Base-by-base conservation (phyloP, 2,329 filamentous ascomycete species). In the Colletotrichum kahawae region DNA sequence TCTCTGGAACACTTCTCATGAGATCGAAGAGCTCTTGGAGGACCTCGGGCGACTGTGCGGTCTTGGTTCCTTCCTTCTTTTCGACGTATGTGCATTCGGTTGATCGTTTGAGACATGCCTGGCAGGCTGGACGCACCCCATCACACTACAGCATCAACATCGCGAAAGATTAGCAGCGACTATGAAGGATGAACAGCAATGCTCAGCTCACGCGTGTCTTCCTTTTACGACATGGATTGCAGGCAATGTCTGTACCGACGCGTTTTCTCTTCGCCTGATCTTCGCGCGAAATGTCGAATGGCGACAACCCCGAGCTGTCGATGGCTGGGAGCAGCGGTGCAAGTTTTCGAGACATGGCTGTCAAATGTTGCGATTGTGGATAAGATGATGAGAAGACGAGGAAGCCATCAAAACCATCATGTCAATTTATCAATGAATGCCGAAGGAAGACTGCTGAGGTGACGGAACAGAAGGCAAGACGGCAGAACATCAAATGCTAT, bases 1-100 rank as follows among this genome's bases (percentile, higher is more conserved):
- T 18, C 13, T 78, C 69, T 1, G 81, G 76, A 3, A 80, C 62
- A 18, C 76, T 69, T 38, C 77, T 78, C 5, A 83, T 66, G 2
- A 81, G 75, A 12, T 79, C 76, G 6, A 82, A 51, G 2, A 83
- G 24, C 51, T 83, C 81, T 3, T 67, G 38, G 3, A 67, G 31
- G 5, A 38, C 60, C 7, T 69, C 51, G 7, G 54, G 31, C n/a
- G 51, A 21, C 8, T 65, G 43, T 77, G 21, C 31, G 60, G 14
- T 33, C 67, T 29, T 54, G 16, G 51, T 33, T 10, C 16, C 16
- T 3, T 60, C 60, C 6, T 34, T 38, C 16, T 79, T 78, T 51
- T 80, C 77, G 33, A 74, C 56, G 57, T 78, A 81, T 54, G 56
- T 69, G 57, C 79, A 81, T 1, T 56, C 54, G 36, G 51, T 38